These are phyloP conservation scores for Pseudogymnoascus sp. DNA, from an alignment of 2,329 filamentous ascomycete species.

Conservation along the genomic window DNA sequence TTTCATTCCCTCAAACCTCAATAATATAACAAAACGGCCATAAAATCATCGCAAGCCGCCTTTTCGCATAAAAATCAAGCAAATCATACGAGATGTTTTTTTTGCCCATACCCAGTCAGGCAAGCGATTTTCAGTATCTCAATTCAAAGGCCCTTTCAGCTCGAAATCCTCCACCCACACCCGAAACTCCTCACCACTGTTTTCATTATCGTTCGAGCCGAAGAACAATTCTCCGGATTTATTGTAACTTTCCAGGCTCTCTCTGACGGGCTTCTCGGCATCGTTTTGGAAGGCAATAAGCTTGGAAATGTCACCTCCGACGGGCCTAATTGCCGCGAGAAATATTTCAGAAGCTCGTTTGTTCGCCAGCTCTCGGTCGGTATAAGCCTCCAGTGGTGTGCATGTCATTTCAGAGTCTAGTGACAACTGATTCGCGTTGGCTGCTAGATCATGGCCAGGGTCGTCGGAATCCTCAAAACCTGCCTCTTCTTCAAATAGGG, in stretches of 20 bases:
- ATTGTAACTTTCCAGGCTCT: background rate
- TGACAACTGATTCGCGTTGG: background rate
- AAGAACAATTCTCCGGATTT: background rate
- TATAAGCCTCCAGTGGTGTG: background rate
- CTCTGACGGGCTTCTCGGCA: background rate
- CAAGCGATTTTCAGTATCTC: background rate
- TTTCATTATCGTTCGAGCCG: background rate
- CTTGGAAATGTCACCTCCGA: background rate
- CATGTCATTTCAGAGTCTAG: background rate
- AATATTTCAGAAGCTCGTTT: conserved; percentile 1
- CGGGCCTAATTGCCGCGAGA: background rate
- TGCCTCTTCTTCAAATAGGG: background rate
- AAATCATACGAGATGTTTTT: background rate
- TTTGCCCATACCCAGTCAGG: background rate
- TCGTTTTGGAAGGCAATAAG: background rate
- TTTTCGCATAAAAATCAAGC: background rate
- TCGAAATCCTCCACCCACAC: background rate
- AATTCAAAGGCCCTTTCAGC: background rate
- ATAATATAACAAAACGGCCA: background rate
- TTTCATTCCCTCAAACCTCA: background rate
- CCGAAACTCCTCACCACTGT: background rate
- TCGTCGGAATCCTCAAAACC: background rate
- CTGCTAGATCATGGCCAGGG: background rate
- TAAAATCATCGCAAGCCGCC: background rate
- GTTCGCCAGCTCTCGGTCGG: background rate